These are phyloP conservation scores for Pestalotiopsis sp. DNA, from an alignment of 2,329 filamentous ascomycete species.

Conservation along the genomic window DNA sequence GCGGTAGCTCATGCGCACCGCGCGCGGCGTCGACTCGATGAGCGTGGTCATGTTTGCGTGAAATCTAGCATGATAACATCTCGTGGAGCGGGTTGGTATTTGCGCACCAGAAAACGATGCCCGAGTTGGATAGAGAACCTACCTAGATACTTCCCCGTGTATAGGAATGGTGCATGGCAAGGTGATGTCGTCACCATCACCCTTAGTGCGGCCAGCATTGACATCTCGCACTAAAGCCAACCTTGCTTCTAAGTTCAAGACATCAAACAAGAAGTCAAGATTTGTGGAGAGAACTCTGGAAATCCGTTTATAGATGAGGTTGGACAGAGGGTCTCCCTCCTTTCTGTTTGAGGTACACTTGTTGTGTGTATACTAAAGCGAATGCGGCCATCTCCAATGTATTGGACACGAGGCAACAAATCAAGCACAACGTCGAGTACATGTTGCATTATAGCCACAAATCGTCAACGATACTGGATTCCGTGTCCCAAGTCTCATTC, in stretches of 20 bases:
- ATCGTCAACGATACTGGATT: neutral
- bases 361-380: no score
- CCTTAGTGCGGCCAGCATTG: neutral
- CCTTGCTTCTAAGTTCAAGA: neutral
- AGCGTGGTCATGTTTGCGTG: conserved; percentile 1
- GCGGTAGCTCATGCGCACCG: conserved; percentile 14
- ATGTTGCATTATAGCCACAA: neutral
- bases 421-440: no score
- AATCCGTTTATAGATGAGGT: neutral
- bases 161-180: neutral
- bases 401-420: no score
- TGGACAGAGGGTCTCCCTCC: neutral
- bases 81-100: neutral
- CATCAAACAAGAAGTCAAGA: neutral
- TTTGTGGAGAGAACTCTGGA: neutral
- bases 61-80: neutral
- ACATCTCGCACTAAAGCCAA: neutral
- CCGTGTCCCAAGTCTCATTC: neutral
- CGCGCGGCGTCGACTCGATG: conserved; percentile 11
- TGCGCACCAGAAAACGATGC: neutral
- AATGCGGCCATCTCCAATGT: no score
- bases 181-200: neutral
- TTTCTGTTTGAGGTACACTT: no score
- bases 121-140: neutral
- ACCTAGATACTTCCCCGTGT: neutral